Evolutionary conservation across 192 early-diverging fungal genomes (phyloP), one percentile per base, ranked within the genome.

Genomic region (Gigaspora rosea): DNA sequence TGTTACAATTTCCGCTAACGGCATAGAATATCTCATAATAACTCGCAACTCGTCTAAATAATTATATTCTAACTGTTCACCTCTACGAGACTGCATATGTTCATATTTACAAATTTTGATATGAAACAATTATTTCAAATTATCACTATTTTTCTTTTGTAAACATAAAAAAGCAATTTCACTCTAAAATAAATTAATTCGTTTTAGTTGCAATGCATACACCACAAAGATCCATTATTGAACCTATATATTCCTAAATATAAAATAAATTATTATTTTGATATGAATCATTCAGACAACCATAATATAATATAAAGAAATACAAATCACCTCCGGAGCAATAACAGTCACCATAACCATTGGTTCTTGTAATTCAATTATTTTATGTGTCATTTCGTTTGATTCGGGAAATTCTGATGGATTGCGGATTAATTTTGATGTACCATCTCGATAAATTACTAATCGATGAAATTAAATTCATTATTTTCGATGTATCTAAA

Each of bases 321-420:
- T 8, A 15, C 32, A 64, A 78, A 71, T 73, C 78, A 91, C 89
- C 70, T 90, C 83, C 12, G 97, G 97, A 71, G 95, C 94, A 35
- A 99, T 92, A 51, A 99, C 80, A 0, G 97, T 99, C 4, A 93
- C 95, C n/a, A 86, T 75, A 1, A 98, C 95, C 88, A 94, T 96
- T 13, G 97, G 97, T 79, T 99, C 97, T 70, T 92, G 85, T 18
- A 96, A 86, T 51, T 88, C 86, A 35, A 80, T 67, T 11, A 93
- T 89, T 49, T 87, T 88, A 56, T 90, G 83, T 49, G 85, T 82
- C 75, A 91, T 82, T 49, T 91, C 91, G 2, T 88, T 85, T 52
- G 82, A 56, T 16, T 95, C 94, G 0, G 97, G 97, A 73, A 99
- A 99, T 66, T 97, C 96, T 0, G 92, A 86, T 4, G 97, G 97